A percentile compares a stretch with the other conserved stretches of the same genome.
Conservation (phyloP, 495 filamentous ascomycete genomes). For the Aspergillus leporis region DNA sequence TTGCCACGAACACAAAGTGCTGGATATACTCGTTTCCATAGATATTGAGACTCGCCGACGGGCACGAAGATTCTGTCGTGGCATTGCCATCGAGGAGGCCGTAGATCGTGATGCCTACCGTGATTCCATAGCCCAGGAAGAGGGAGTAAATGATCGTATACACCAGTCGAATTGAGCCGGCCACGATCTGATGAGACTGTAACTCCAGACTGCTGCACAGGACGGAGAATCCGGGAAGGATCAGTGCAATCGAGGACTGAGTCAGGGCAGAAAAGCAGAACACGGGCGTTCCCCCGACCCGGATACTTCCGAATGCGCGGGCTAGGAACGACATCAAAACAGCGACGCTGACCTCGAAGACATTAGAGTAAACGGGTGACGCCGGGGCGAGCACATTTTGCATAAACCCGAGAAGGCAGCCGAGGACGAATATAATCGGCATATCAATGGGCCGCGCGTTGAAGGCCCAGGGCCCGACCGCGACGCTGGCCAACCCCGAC, state of each 20-base stretch:
- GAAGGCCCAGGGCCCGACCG: constrained; percentile 83
- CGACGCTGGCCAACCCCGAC: constrained; percentile 79
- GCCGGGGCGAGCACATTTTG: constrained; percentile 73
- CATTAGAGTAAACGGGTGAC: constrained; percentile 76
- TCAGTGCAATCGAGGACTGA: constrained; percentile 85
- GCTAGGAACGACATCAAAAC: constrained; percentile 81
- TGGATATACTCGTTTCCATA: constrained; percentile 38
- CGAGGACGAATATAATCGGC: constrained; percentile 80
- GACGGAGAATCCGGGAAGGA: constrained; percentile 83
- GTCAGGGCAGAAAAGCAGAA: constrained; percentile 91
- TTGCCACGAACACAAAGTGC: constrained; percentile 61
- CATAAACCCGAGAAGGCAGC: constrained; percentile 76
- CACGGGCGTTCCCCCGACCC: constrained; percentile 37
- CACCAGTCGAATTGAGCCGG: constrained; percentile 87
- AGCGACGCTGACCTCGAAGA: constrained; percentile 83
- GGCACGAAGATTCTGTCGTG: constrained; percentile 66
- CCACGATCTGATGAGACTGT: constrained; percentile 79
- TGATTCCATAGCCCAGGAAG: constrained; percentile 94
- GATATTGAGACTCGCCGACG: constrained; percentile 33
- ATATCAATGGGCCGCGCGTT: constrained; percentile 80
- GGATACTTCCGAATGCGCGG: constrained; percentile 78
- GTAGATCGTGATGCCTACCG: constrained; percentile 87
- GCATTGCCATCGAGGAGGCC: constrained; percentile 75
- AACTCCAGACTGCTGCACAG: constrained; percentile 79
- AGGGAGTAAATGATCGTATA: constrained; percentile 92